phyloP scores from a whole-genome alignment of 2,329 filamentous ascomycete genomes.

The Colletotrichum abscissum region DNA sequence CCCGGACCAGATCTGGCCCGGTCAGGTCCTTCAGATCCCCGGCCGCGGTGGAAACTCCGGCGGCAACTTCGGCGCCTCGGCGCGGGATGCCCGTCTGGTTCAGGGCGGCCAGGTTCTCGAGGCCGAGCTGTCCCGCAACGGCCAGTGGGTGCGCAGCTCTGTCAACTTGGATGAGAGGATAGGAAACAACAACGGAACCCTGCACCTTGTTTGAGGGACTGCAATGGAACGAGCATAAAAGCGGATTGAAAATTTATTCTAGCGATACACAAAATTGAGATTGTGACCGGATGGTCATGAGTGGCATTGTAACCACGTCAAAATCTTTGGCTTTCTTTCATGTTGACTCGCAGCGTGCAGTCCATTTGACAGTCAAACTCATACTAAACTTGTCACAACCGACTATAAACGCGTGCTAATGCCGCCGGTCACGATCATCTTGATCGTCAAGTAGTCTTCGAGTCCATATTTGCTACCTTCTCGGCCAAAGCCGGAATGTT shows the following conservation, averaged over 20 bases:
- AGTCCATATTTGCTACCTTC: slow-evolving; percentile 37
- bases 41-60: slow-evolving; percentile 36
- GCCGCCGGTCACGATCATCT: slow-evolving; percentile 60
- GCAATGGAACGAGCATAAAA: neutral
- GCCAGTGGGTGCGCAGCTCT: slow-evolving; percentile 45
- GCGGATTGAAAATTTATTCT: slow-evolving; percentile 12
- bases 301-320: neutral
- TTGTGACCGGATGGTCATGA: neutral
- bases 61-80: slow-evolving; percentile 49
- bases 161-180: slow-evolving; percentile 49
- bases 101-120: slow-evolving; percentile 49
- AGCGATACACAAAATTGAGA: neutral
- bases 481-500: slow-evolving; percentile 33
- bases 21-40: slow-evolving; percentile 51
- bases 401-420: slow-evolving; percentile 22
- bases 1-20: slow-evolving; percentile 55
- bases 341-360: no score
- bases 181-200: slow-evolving; percentile 45
- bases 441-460: slow-evolving; percentile 67
- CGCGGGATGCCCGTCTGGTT: slow-evolving; percentile 48
- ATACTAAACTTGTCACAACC: rapidly evolving
- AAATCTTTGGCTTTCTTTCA: no score
- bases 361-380: no score
- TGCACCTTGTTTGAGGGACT: slow-evolving; percentile 6
- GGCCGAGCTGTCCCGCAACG: slow-evolving; percentile 45